Conservation (phyloP, 1,284 basidiomycete genomes). For the Leccinum solheimii region DNA sequence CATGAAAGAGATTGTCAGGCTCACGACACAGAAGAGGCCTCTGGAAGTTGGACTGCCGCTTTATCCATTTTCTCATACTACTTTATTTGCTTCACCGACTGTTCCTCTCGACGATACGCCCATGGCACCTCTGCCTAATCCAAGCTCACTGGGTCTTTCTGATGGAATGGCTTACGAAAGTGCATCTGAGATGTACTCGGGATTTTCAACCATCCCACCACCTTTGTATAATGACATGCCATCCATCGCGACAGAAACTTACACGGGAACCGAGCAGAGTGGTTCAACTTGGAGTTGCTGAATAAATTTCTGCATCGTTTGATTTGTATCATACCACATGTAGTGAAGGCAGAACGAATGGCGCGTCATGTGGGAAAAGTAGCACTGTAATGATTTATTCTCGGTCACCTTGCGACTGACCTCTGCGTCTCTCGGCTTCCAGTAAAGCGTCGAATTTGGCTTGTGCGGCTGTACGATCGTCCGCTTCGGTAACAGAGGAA, state of each 20-base stretch:
- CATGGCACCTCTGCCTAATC: slow-evolving; percentile 43
- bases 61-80: slow-evolving; percentile 73
- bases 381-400: slow-evolving; percentile 4
- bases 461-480: slow-evolving; percentile 48
- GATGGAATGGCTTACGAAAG: slow-evolving; percentile 10
- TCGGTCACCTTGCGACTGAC: slow-evolving; percentile 13
- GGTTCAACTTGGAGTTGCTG: slow-evolving; percentile 13
- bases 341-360: slow-evolving; percentile 7
- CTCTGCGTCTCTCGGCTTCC: slow-evolving; percentile 52
- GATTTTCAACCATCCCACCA: slow-evolving; percentile 6
- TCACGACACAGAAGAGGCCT: slow-evolving; percentile 75
- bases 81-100: slow-evolving; percentile 52
- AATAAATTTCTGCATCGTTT: slow-evolving; percentile 8
- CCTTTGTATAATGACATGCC: slow-evolving; percentile 9
- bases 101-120: slow-evolving; percentile 24
- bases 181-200: slow-evolving; percentile 16
- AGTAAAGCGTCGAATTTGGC: slow-evolving; percentile 59
- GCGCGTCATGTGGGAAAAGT: background rate
- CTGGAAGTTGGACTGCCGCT: slow-evolving; percentile 75
- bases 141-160: slow-evolving; percentile 13
- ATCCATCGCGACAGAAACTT: slow-evolving; percentile 12
- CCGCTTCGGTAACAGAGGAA: slow-evolving; percentile 17
- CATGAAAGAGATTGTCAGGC: slow-evolving; percentile 80
- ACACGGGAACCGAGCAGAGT: slow-evolving; percentile 7
- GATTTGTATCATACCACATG: slow-evolving; percentile 9